Percentiles rank a stretch among this genome's conserved stretches.
Conservation (phyloP, 2,329 filamentous ascomycete species). For the Curvularia spicifera region DNA sequence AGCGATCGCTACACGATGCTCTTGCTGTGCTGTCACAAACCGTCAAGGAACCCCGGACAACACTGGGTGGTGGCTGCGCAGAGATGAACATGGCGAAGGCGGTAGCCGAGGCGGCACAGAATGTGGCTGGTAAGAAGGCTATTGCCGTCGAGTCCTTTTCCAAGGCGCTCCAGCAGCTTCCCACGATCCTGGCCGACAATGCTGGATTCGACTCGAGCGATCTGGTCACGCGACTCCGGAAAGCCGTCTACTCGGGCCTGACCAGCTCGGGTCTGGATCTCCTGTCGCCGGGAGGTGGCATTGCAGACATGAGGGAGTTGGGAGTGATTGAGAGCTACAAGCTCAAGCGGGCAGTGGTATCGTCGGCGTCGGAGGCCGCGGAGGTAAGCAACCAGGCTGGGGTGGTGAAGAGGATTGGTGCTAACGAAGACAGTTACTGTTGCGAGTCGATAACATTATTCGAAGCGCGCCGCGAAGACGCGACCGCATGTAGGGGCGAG, state of each 20-base stretch:
- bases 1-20: conserved; percentile 94
- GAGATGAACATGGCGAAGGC: conserved; percentile 99
- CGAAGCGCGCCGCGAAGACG: conserved; percentile 84
- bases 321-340: conserved; percentile 99
- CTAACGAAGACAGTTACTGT: conserved; percentile 69
- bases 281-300: conserved; percentile 85
- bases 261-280: conserved; percentile 91
- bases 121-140: conserved; percentile 95
- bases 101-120: conserved; percentile 89
- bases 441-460: conserved; percentile 98
- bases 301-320: conserved; percentile 93
- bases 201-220: conserved; percentile 95
- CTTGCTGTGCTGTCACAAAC: conserved; percentile 96
- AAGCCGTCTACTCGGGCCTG: conserved; percentile 93
- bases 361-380: conserved; percentile 92
- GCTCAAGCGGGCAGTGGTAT: conserved; percentile 97
- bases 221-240: conserved; percentile 86
- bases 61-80: conserved; percentile 91
- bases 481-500: conserved; percentile 68
- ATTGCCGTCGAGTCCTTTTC: conserved; percentile 91
- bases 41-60: conserved; percentile 90
- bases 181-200: conserved; percentile 96
- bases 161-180: conserved; percentile 85
- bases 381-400: conserved; percentile 69
- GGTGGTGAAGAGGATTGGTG: background rate